Percentiles rank a stretch among this genome's conserved stretches.
Evolutionary conservation across 176 grass and related monocot genomes (phyloP).

Genomic region (Triticum aestivum): IWGSC_CS_RefSeq_v2.1 NC_057798.1:776336439-776336938

Average conservation of each 20-base stretch:
- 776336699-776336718: not conserved
- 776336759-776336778: not conserved
- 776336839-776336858: slow-evolving; percentile 2
- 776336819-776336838: not conserved
- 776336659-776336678: not conserved
- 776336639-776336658: not conserved
- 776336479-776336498: slow-evolving; percentile 94
- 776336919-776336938: slow-evolving; percentile 53
- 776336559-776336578: slow-evolving; percentile 76
- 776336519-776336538: slow-evolving; percentile 99
- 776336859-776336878: not conserved
- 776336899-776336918: slow-evolving; percentile 50
- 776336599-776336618: slow-evolving; percentile 50
- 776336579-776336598: slow-evolving; percentile 77
- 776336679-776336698: not conserved
- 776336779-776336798: not conserved
- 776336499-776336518: slow-evolving; percentile 96
- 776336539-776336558: slow-evolving; percentile 94
- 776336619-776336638: not conserved
- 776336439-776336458: slow-evolving; percentile 83
- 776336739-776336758: not conserved
- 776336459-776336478: slow-evolving; percentile 96
- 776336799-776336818: not conserved
- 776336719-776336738: not conserved
- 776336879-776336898: slow-evolving; percentile 70